phyloP scores from a whole-genome alignment of 2,329 filamentous ascomycete genomes.

The Pseudocercospora fijiensis region DNA sequence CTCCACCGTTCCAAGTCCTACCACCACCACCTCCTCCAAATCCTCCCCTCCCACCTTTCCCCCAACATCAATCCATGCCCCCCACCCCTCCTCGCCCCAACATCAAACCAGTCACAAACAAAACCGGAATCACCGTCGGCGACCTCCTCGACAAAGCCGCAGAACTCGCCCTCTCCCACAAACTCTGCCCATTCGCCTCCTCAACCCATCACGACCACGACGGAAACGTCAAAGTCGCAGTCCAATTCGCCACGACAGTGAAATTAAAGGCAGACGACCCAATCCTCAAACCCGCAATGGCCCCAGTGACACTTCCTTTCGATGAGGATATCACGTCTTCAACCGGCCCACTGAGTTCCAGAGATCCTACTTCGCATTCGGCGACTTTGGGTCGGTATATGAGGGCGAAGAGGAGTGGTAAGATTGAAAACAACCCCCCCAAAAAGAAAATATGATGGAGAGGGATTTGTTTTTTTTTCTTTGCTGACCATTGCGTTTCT shows the following conservation, averaged over 20 bases:
- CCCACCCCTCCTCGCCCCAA: background rate
- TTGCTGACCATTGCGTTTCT: background rate
- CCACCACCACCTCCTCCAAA: background rate
- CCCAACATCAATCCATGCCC: background rate
- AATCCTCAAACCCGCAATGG: background rate
- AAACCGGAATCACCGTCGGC: constrained; percentile 6
- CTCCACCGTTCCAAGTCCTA: background rate
- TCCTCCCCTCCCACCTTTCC: background rate
- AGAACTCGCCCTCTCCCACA: background rate
- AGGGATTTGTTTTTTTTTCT: no score
- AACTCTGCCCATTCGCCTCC: background rate
- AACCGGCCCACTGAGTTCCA: background rate
- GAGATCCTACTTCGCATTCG: background rate
- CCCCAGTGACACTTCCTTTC: background rate
- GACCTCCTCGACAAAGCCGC: constrained; percentile 4
- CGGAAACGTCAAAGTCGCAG: background rate
- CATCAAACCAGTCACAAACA: background rate
- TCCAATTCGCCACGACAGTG: background rate
- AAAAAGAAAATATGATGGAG: no score
- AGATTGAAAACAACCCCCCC: no score
- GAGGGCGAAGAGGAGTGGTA: background rate
- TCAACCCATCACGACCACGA: background rate
- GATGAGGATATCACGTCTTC: background rate
- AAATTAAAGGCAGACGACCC: background rate
- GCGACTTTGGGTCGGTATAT: background rate